Conservation (phyloP, 805 yeast species). For the Grigorovia humatica region DNA sequence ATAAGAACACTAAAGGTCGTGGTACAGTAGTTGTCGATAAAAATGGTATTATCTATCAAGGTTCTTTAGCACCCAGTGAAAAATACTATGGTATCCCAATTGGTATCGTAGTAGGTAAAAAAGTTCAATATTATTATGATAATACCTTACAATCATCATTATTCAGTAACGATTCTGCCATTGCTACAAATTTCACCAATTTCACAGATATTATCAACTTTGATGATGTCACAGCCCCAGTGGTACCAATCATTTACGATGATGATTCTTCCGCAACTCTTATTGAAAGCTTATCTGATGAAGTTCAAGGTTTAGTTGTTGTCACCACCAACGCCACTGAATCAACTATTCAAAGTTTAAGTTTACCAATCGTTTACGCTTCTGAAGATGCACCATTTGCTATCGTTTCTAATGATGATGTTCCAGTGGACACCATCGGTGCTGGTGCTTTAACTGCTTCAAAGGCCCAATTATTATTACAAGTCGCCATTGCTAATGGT, state of each 20-base stretch:
- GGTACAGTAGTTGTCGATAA: conserved; percentile 18
- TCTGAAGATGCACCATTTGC: conserved; percentile 12
- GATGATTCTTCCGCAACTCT: conserved; percentile 13
- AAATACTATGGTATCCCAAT: conserved; percentile 13
- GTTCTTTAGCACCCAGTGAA: conserved; percentile 15
- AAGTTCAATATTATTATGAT: conserved; percentile 20
- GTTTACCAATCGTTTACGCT: conserved; percentile 24
- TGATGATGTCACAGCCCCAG: conserved; percentile 6
- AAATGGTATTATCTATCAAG: conserved; percentile 16
- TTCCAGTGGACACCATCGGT: conserved; percentile 22
- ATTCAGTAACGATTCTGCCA: conserved; percentile 11
- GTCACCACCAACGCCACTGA: conserved; percentile 18
- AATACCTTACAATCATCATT: conserved; percentile 14
- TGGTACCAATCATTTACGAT: conserved; percentile 23
- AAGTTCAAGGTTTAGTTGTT: conserved; percentile 21
- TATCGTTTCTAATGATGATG: conserved; percentile 11
- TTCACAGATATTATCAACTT: conserved; percentile 13
- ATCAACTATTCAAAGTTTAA: conserved; percentile 8
- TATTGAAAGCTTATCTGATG: conserved; percentile 13
- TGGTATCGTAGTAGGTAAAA: conserved; percentile 15
- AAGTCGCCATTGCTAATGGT: conserved; percentile 23
- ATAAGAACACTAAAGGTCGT: conserved; percentile 10
- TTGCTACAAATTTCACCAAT: conserved; percentile 14
- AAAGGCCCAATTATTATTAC: conserved; percentile 25
- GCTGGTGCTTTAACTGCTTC: conserved; percentile 26